These are phyloP conservation scores for Fraxinus ornus DNA, from an alignment of 305 asterid genomes.

Conservation along the genomic window DNA sequence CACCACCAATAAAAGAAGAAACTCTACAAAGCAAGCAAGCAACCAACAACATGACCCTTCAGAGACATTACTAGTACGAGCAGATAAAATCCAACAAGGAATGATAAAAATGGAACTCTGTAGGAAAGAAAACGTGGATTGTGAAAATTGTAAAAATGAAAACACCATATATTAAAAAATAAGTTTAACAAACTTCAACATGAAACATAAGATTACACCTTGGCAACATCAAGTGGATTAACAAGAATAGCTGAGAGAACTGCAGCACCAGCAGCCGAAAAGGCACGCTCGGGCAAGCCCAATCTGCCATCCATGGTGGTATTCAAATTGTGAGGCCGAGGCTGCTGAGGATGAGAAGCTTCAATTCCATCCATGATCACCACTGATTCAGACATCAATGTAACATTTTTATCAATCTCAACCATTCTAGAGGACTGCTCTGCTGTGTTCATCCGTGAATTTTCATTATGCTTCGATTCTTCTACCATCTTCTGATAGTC, in stretches of 20 bases:
- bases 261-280: conserved; percentile 95
- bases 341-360: conserved; percentile 36
- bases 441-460: conserved; percentile 45
- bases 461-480: conserved; percentile 41
- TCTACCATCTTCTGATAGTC: conserved; percentile 44
- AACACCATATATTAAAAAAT: neutral
- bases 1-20: neutral
- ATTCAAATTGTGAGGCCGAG: conserved; percentile 21
- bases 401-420: conserved; percentile 34
- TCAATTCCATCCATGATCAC: conserved; percentile 38
- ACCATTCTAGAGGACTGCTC: conserved; percentile 41
- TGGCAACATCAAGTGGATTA: conserved; percentile 89
- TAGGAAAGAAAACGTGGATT: too few relatives aligned
- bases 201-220: conserved; percentile 43
- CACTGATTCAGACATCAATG: conserved; percentile 56
- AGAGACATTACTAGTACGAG: conserved; percentile 17
- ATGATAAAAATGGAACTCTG: neutral
- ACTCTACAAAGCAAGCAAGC: neutral
- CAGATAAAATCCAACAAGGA: neutral
- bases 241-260: conserved; percentile 84
- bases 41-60: conserved; percentile 11
- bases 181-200: neutral
- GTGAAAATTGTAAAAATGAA: neutral
- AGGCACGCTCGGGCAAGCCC: conserved; percentile 60
- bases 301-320: conserved; percentile 32